A percentile compares a stretch with the other conserved stretches of the same genome.
phyloP scores from a whole-genome alignment of 768 basidiomycete genomes.

The Lyophyllum decastes region DNA sequence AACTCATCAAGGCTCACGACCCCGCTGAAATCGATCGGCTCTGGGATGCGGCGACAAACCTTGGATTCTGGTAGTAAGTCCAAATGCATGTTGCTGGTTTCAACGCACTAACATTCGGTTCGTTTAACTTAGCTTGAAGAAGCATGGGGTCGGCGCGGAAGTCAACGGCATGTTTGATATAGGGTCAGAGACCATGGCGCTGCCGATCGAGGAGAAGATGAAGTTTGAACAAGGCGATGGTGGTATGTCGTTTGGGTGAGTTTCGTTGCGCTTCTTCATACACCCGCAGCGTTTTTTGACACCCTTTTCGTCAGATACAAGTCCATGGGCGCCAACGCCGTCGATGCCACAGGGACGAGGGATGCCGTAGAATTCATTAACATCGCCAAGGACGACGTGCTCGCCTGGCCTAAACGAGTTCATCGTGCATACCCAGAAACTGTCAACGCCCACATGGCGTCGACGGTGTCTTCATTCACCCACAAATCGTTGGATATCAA shows the following conservation, averaged over 20 bases:
- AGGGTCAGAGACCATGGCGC: conserved; percentile 52
- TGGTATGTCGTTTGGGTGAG: conserved; percentile 40
- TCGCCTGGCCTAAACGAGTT: conserved; percentile 55
- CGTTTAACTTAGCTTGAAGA: conserved; percentile 42
- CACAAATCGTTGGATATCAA: conserved; percentile 59
- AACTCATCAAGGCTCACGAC: conserved; percentile 42
- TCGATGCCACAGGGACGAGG: conserved; percentile 57
- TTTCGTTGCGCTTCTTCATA: too few species aligned
- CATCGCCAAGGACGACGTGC: conserved; percentile 66
- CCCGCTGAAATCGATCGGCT: conserved; percentile 47
- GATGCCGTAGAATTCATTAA: conserved; percentile 69
- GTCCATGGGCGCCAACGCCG: conserved; percentile 60
- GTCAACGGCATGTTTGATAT: conserved; percentile 55
- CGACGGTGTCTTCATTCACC: conserved; percentile 53
- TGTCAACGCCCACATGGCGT: conserved; percentile 48
- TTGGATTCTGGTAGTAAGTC: conserved; percentile 69
- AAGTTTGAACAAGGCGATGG: conserved; percentile 57
- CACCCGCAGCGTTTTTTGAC: too few species aligned
- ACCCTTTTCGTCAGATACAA: too few species aligned
- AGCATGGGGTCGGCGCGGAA: conserved; percentile 52
- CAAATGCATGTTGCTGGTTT: conserved; percentile 22
- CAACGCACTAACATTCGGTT: background rate
- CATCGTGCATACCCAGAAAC: conserved; percentile 60
- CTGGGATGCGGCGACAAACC: conserved; percentile 56
- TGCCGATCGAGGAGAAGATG: conserved; percentile 61